These are phyloP conservation scores for Podaxis mareebaensis DNA, from an alignment of 768 basidiomycete genomes.

Conservation along the genomic window DNA sequence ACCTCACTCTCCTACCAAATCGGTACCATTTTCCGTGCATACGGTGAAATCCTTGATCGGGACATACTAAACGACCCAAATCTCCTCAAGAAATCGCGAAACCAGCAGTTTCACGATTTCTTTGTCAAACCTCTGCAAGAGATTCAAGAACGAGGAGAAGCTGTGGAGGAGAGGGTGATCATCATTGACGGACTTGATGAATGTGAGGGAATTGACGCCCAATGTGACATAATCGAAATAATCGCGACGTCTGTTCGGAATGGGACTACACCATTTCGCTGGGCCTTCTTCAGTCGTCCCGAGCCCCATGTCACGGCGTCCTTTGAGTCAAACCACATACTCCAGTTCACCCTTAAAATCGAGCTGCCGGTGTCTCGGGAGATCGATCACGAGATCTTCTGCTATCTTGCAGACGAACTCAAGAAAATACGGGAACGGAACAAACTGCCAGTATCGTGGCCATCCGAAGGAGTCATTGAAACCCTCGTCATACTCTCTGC, in stretches of 20 bases:
- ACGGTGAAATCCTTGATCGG: no score
- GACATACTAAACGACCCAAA: no score
- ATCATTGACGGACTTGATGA: no score
- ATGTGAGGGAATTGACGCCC: neutral
- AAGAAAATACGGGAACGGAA: neutral
- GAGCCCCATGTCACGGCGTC: neutral
- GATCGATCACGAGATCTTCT: neutral
- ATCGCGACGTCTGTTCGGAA: neutral
- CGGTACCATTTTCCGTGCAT: no score
- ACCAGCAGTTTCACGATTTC: no score
- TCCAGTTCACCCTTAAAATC: neutral
- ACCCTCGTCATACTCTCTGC: constrained; percentile 2
- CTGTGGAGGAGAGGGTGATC: no score
- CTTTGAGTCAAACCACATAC: neutral
- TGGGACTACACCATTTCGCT: neutral
- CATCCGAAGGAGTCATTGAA: neutral
- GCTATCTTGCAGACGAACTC: constrained; percentile 9
- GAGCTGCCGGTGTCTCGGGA: constrained; percentile 6
- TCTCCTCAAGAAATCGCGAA: no score
- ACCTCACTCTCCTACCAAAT: no score
- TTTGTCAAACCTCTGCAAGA: no score
- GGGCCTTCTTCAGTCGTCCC: neutral
- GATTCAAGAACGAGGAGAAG: no score
- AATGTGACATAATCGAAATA: neutral
- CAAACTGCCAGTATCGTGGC: constrained; percentile 5